Evolutionary conservation across 108 stramenopile species (phyloP), one percentile per base, ranked within the genome.

Genomic region (Cyclotella sp.): DNA sequence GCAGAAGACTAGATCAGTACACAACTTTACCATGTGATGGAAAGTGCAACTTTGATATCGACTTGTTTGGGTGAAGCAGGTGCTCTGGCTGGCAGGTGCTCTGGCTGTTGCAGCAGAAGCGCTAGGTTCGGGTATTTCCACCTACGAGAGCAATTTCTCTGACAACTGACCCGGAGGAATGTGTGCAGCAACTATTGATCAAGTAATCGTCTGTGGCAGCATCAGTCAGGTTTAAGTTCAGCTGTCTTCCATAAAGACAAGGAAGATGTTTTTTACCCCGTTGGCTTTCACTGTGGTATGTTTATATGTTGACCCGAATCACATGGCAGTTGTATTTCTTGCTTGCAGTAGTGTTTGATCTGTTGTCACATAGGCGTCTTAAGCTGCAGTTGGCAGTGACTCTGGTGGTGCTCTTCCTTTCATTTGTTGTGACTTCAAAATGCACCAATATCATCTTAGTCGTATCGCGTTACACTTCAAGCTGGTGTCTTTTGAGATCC

Each of bases 91-190:
- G n/a, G n/a, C n/a, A n/a, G n/a, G n/a, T n/a, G n/a, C n/a, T 4
- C 93, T 96, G 95, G 93, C 93, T 42, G 60, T 96, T 43, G 90
- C 93, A 28, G 93, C 95, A 46, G 95, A 96, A 84, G 91, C 91
- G 12, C 81, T 96, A 26, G 95, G 95, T 24, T 86, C 94, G 12
- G 90, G 93, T 0, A 92, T 95, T 53, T 91, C 91, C 54, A 85
- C 87, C 64, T 79, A 76, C 22, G 88, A 86, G 41, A 53, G 66
- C 46, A 69, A 80, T 16, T 70, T 79, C 15, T 79, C 73, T 19
- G 65, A 51, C 51, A 61, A 63, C 6, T 21, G 68, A 29, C 53
- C 73, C 9, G 77, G 70, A 29, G 89, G 90, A 21, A 65, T 89
- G 59, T 66, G 64, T 52, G 52, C 70, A 18, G 59, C 77, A 11